Evolutionary conservation across 2,329 filamentous ascomycete species (phyloP).

Genomic region (Gaeumannomyces tritici): DNA sequence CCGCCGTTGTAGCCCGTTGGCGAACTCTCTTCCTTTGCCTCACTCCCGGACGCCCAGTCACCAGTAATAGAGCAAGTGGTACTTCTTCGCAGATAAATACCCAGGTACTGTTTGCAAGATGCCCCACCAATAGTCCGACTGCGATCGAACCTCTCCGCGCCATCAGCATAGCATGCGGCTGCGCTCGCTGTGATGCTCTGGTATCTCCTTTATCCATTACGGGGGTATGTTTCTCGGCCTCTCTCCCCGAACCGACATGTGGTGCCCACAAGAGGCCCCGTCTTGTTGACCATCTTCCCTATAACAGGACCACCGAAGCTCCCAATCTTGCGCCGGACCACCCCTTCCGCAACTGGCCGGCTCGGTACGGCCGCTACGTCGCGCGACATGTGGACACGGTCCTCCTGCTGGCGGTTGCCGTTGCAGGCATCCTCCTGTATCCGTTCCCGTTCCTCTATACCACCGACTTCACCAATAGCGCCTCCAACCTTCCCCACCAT

Average conservation of each 20-base stretch:
- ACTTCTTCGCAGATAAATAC: neutral
- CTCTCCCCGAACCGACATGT: neutral
- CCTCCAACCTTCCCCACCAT: conserved; percentile 65
- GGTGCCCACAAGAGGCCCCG: neutral
- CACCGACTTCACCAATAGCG: conserved; percentile 60
- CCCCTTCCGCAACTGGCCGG: conserved; percentile 54
- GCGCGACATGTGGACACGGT: conserved; percentile 65
- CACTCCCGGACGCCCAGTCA: neutral
- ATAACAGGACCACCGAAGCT: conserved; percentile 61
- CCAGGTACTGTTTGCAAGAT: neutral
- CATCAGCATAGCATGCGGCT: neutral
- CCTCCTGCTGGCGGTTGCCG: conserved; percentile 63
- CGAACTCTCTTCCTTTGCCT: neutral
- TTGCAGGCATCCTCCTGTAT: conserved; percentile 62
- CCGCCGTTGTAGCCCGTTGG: neutral
- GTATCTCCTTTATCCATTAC: conserved; percentile 68
- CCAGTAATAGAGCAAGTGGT: neutral
- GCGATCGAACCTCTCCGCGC: neutral
- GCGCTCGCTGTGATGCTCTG: conserved; percentile 48
- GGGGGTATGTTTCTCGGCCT: conserved; percentile 51
- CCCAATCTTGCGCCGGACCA: conserved; percentile 55
- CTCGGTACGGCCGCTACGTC: conserved; percentile 60
- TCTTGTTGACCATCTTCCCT: conserved; percentile 1
- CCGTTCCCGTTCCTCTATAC: conserved; percentile 68
- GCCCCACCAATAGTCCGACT: neutral